Conservation (phyloP, 2,329 filamentous ascomycete genomes). For the Aspergillus pseudonomiae region DNA sequence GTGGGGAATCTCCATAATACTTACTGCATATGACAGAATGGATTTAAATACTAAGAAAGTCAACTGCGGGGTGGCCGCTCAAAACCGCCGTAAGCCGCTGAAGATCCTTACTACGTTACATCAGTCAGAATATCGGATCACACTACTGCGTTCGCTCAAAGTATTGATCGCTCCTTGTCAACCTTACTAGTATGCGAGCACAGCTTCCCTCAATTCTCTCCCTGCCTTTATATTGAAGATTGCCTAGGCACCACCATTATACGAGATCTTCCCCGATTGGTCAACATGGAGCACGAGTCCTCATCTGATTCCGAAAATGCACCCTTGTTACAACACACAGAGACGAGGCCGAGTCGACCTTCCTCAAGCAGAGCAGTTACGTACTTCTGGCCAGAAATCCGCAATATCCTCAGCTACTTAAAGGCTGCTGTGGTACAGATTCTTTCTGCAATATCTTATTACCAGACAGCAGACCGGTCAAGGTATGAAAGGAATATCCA, state of each 20-base stretch:
- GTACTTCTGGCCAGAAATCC: neutral
- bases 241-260: no score
- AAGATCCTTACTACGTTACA: no score
- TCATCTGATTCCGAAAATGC: neutral
- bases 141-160: neutral
- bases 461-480: neutral
- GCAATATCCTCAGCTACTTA: neutral
- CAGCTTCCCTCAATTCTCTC: no score
- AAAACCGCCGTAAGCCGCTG: no score
- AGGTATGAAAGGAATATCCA: neutral
- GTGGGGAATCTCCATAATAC: no score
- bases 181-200: no score
- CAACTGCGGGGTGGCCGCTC: no score
- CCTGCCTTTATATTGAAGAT: no score
- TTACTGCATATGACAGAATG: no score
- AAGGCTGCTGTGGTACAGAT: neutral
- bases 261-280: neutral
- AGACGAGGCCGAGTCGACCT: neutral
- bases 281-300: neutral
- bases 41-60: no score
- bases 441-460: neutral
- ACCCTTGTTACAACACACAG: neutral
- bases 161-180: neutral
- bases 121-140: no score
- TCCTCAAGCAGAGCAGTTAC: neutral